A percentile compares a stretch with the other conserved stretches of the same genome.
These are phyloP conservation scores for Penicillium janthinellum DNA, from an alignment of 2,329 filamentous ascomycete genomes.

Conservation along the genomic window DNA sequence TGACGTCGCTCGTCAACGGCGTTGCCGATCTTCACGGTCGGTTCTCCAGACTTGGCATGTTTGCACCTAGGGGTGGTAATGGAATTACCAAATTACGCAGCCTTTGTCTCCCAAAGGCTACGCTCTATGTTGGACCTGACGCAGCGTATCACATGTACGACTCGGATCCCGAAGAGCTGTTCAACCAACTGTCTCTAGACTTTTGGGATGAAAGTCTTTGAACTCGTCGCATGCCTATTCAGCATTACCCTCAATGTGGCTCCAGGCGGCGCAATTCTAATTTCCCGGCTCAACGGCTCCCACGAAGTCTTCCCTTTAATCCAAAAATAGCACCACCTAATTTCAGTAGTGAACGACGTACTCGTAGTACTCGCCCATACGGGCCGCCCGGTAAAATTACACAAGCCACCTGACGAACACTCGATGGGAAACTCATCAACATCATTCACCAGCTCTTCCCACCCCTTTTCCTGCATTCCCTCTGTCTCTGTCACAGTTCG, in stretches of 20 bases:
- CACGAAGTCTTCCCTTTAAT: slow-evolving; percentile 6
- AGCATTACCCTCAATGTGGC: neutral
- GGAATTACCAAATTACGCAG: slow-evolving; percentile 6
- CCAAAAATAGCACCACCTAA: slow-evolving; percentile 28
- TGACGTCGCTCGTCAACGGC: slow-evolving; percentile 4
- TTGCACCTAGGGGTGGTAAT: slow-evolving; percentile 23
- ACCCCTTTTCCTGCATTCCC: slow-evolving; percentile 5
- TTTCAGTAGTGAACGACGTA: neutral
- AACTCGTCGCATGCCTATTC: neutral
- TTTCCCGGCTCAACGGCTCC: slow-evolving; percentile 2
- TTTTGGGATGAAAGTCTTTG: neutral
- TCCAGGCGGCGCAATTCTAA: neutral
- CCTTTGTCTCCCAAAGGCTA: neutral
- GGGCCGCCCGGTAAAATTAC: slow-evolving; percentile 24
- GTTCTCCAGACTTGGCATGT: slow-evolving; percentile 28
- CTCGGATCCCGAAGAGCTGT: neutral
- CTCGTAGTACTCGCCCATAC: neutral
- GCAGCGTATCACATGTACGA: slow-evolving; percentile 1
- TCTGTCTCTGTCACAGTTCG: neutral
- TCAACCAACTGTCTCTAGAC: neutral
- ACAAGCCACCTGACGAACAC: slow-evolving; percentile 28
- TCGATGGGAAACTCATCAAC: slow-evolving; percentile 24
- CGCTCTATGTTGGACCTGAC: neutral
- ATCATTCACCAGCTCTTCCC: slow-evolving; percentile 14
- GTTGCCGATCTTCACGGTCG: slow-evolving; percentile 12